These are phyloP conservation scores for Neurospora crassa DNA, from an alignment of 2,329 filamentous ascomycete genomes.

Conservation along the genomic window DNA sequence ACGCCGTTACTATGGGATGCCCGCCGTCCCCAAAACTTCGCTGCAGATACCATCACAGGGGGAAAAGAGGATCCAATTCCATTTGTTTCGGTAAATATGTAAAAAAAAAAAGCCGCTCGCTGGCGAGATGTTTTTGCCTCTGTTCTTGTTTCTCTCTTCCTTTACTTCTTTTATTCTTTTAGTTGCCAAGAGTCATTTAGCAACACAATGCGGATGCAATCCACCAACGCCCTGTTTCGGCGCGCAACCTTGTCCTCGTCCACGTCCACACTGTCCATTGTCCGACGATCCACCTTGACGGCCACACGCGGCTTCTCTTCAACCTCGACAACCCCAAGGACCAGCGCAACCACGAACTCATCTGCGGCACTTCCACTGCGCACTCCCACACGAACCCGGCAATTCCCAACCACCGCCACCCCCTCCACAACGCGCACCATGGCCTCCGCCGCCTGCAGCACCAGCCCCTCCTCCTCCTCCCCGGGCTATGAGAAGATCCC, in stretches of 20 bases:
- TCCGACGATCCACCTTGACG: slow-evolving; percentile 1
- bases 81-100: slow-evolving; percentile 7
- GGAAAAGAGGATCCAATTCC: not conserved
- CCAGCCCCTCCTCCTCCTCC: slow-evolving; percentile 17
- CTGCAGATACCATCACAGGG: slow-evolving; percentile 39
- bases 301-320: slow-evolving; percentile 10
- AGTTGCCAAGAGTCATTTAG: slow-evolving; percentile 6
- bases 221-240: not conserved
- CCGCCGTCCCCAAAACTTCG: slow-evolving; percentile 34
- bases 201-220: slow-evolving; percentile 6
- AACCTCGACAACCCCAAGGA: not conserved
- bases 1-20: not conserved
- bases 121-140: not conserved
- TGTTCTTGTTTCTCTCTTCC: not conserved
- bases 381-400: not conserved
- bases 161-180: not conserved
- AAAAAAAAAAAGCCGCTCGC: not conserved
- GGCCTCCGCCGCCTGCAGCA: slow-evolving; percentile 17
- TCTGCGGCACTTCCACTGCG: not conserved
- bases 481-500: slow-evolving; percentile 37
- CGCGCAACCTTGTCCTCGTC: slow-evolving; percentile 2
- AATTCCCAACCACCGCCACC: not conserved
- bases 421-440: slow-evolving; percentile 18
- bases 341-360: slow-evolving; percentile 3
- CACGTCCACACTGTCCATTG: not conserved